Evolutionary conservation across 2,329 filamentous ascomycete genomes (phyloP).

Genomic region (Teratosphaeria gauchensis): DNA sequence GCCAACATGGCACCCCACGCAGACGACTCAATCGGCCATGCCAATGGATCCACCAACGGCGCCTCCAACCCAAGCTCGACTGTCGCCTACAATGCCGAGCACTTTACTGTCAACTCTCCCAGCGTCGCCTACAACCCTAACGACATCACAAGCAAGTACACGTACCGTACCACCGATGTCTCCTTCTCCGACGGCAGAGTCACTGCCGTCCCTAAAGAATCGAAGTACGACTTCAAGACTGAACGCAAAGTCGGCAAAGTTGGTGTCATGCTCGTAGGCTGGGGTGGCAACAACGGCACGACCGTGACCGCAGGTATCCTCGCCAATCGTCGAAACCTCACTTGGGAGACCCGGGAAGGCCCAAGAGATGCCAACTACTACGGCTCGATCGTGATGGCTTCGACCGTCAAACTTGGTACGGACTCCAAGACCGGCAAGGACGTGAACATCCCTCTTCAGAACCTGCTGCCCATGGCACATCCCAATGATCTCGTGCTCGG

Average conservation of each 20-base stretch:
- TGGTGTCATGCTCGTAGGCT: conserved; percentile 94
- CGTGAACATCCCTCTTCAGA: conserved; percentile 92
- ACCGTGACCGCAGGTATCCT: conserved; percentile 96
- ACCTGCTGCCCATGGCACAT: conserved; percentile 80
- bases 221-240: conserved; percentile 93
- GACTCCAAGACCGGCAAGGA: conserved; percentile 76
- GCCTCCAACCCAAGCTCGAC: conserved; percentile 13
- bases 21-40: conserved; percentile 49
- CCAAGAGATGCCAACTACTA: conserved; percentile 88
- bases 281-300: conserved; percentile 76
- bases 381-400: conserved; percentile 92
- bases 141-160: conserved; percentile 88
- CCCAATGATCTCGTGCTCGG: conserved; percentile 92
- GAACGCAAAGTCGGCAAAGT: conserved; percentile 87
- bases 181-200: conserved; percentile 63
- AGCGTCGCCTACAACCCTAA: conserved; percentile 84
- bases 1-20: conserved; percentile 84
- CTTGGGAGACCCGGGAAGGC: conserved; percentile 92
- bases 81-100: conserved; percentile 15
- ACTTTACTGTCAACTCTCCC: conserved; percentile 80
- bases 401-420: conserved; percentile 90
- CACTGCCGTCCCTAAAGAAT: conserved; percentile 78
- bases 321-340: conserved; percentile 77
- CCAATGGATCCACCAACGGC: conserved; percentile 29
- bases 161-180: conserved; percentile 88